A percentile compares a stretch with the other conserved stretches of the same genome.
These are phyloP conservation scores for Gynochthodes officinalis DNA, from an alignment of 257 asterid genomes.

Conservation along the genomic window DNA sequence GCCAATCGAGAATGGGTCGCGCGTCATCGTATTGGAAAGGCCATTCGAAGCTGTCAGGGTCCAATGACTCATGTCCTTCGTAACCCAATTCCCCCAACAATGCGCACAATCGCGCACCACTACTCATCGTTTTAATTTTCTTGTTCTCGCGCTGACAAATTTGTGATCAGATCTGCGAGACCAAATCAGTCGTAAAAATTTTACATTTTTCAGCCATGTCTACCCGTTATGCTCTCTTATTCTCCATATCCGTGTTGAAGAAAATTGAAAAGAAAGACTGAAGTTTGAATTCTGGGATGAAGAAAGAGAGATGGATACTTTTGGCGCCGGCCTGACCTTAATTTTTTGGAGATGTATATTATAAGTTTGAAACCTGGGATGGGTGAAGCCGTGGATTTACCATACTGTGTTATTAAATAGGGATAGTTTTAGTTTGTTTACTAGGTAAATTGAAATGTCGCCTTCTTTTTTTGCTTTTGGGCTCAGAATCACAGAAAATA, in stretches of 20 bases:
- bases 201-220: constrained; percentile 27
- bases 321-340: constrained; percentile 52
- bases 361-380: constrained; percentile 28
- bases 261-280: neutral
- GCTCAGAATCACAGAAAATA: too few relatives aligned
- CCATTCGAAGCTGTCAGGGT: constrained; percentile 97
- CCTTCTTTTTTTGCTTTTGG: too few relatives aligned
- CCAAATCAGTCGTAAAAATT: constrained; percentile 20
- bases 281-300: neutral
- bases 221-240: constrained; percentile 11
- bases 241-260: neutral
- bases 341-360: constrained; percentile 21
- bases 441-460: too few relatives aligned
- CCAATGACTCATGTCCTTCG: constrained; percentile 68
- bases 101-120: constrained; percentile 72
- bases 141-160: neutral
- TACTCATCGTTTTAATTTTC: constrained; percentile 52
- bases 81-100: constrained; percentile 78
- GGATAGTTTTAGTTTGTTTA: too few relatives aligned
- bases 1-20: constrained; percentile 95
- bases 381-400: neutral
- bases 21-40: constrained; percentile 98
- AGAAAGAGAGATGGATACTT: neutral
- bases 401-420: too few relatives aligned
- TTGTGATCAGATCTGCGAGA: constrained; percentile 15